Conservation (phyloP, 805 yeast species). For the Wickerhamiella spandovensis region DNA sequence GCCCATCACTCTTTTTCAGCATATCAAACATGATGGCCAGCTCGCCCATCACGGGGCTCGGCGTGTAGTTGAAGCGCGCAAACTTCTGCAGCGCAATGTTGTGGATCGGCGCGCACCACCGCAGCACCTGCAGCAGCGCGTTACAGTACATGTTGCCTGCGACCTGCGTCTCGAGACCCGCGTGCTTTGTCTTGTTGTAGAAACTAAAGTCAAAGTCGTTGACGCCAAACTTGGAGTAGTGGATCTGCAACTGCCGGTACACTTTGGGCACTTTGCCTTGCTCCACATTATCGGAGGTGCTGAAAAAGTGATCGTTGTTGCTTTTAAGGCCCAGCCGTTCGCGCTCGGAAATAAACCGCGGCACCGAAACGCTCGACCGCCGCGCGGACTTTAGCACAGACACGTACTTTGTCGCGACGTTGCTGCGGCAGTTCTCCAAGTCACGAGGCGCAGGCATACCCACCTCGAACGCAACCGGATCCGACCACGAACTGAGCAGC, state of each 20-base stretch:
- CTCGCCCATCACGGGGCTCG: slow-evolving; percentile 51
- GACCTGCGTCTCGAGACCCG: slow-evolving; percentile 84
- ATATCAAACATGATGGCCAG: slow-evolving; percentile 84
- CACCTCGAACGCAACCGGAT: slow-evolving; percentile 43
- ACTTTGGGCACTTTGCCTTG: slow-evolving; percentile 51
- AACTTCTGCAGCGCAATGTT: slow-evolving; percentile 47
- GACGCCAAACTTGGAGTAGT: slow-evolving; percentile 82
- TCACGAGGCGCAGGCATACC: slow-evolving; percentile 45
- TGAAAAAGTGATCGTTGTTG: slow-evolving; percentile 16
- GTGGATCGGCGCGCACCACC: slow-evolving; percentile 63
- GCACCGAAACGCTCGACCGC: slow-evolving; percentile 23
- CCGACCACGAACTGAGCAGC: slow-evolving; percentile 71
- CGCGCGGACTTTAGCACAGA: slow-evolving; percentile 15
- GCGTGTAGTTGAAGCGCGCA: slow-evolving; percentile 28
- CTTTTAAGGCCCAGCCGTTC: slow-evolving; percentile 23
- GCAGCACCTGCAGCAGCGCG: slow-evolving; percentile 62
- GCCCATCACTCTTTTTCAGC: slow-evolving; percentile 70
- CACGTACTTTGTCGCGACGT: slow-evolving; percentile 25
- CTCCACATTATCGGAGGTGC: slow-evolving; percentile 11
- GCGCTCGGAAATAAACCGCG: slow-evolving; percentile 45
- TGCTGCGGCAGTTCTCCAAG: slow-evolving; percentile 38
- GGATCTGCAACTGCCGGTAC: slow-evolving; percentile 58
- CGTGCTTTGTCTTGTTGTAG: slow-evolving; percentile 56
- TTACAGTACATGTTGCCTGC: slow-evolving; percentile 62
- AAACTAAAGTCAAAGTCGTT: slow-evolving; percentile 85